Conservation (phyloP, 2,329 filamentous ascomycete genomes). For the Macrophomina phaseolina region DNA sequence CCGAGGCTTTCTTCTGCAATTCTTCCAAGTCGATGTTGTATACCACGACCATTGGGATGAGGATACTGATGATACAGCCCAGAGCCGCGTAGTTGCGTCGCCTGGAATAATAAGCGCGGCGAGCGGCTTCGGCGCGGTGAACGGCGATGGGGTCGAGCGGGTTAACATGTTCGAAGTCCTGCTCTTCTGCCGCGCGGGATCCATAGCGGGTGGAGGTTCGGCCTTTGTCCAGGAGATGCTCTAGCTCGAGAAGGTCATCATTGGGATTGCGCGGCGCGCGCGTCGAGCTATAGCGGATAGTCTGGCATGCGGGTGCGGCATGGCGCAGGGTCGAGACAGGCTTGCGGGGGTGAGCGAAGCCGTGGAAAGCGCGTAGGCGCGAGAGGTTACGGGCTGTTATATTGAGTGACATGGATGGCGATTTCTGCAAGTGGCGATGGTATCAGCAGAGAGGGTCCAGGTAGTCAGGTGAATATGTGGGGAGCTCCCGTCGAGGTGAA, state of each 20-base stretch:
- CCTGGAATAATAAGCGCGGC: slow-evolving; percentile 36
- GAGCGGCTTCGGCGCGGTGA: slow-evolving; percentile 41
- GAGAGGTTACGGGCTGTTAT: slow-evolving; percentile 36
- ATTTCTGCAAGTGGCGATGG: background rate
- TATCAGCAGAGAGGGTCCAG: background rate
- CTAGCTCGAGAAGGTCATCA: slow-evolving; percentile 14
- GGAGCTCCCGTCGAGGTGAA: background rate
- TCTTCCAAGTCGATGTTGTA: slow-evolving; percentile 39
- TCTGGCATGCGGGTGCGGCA: slow-evolving; percentile 29
- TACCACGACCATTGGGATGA: slow-evolving; percentile 44
- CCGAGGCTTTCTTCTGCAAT: slow-evolving; percentile 15
- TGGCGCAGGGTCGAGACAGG: slow-evolving; percentile 33
- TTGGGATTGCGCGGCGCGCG: background rate
- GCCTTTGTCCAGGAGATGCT: slow-evolving; percentile 5
- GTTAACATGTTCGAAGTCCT: slow-evolving; percentile 23
- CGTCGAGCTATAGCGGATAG: slow-evolving; percentile 27
- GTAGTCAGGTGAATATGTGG: slow-evolving; percentile 10
- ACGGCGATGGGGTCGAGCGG: slow-evolving; percentile 39
- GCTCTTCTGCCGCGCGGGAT: slow-evolving; percentile 18
- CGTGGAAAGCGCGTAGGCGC: slow-evolving; percentile 39
- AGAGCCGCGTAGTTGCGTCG: slow-evolving; percentile 42
- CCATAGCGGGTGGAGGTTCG: slow-evolving; percentile 15
- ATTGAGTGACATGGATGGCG: slow-evolving; percentile 23
- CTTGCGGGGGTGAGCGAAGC: slow-evolving; percentile 33
- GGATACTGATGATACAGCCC: slow-evolving; percentile 44